Evolutionary conservation across 2,329 filamentous ascomycete species (phyloP).

Genomic region (Fusarium fracticaudum): DNA sequence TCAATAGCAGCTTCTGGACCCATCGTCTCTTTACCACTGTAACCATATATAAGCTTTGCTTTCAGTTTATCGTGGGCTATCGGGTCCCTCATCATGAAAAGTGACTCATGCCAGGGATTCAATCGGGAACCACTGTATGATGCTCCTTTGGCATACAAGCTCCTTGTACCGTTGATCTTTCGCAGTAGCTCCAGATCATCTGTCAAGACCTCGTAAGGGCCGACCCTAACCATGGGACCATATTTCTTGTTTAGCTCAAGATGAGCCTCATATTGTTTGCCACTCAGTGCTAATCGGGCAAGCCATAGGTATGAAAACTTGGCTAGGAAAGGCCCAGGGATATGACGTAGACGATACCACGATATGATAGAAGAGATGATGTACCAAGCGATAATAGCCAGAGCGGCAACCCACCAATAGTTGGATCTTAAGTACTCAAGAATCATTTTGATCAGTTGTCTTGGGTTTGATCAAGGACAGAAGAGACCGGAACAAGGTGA

Average conservation of each 20-base stretch:
- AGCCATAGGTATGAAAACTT: background rate
- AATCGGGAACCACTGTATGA: background rate
- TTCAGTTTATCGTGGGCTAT: background rate
- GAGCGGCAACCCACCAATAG: background rate
- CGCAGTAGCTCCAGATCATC: background rate
- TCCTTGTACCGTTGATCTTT: background rate
- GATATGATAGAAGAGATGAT: background rate
- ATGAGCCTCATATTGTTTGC: background rate
- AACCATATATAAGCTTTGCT: background rate
- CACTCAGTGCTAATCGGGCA: background rate
- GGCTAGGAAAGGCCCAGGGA: background rate
- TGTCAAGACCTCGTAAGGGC: background rate
- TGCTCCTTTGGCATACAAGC: background rate
- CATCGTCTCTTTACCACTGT: background rate
- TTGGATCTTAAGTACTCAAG: background rate
- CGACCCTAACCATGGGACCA: background rate
- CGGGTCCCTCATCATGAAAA: background rate
- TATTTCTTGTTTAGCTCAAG: background rate
- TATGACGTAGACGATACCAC: background rate
- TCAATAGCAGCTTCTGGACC: background rate
- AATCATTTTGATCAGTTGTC: background rate
- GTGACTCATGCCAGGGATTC: background rate
- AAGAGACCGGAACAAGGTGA: fast-evolving
- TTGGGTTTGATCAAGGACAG: fast-evolving
- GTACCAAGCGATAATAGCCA: background rate